These are phyloP conservation scores for Diaporthe amygdali DNA, from an alignment of 2,329 filamentous ascomycete species.

Conservation along the genomic window DNA sequence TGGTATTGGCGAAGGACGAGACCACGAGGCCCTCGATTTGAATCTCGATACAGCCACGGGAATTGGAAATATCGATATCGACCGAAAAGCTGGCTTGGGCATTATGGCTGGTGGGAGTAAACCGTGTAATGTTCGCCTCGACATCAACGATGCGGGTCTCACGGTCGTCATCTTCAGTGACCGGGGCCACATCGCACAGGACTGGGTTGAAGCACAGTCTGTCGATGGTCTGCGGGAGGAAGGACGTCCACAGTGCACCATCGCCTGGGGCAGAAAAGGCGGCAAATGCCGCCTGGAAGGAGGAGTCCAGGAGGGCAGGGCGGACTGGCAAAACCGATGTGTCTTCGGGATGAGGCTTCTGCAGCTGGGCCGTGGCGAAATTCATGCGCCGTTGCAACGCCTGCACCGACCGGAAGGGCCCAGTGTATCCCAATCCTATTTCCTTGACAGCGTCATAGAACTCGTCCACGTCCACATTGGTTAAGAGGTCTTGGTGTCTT, in stretches of 20 bases:
- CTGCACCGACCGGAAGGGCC: neutral
- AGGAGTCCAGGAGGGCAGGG: neutral
- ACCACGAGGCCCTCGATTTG: neutral
- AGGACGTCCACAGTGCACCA: neutral
- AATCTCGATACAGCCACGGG: neutral
- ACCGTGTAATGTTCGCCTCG: neutral
- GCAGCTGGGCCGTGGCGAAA: neutral
- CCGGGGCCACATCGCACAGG: no score
- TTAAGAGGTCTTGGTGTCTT: no score
- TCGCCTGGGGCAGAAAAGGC: neutral
- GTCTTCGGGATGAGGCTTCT: neutral
- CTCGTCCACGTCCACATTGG: neutral
- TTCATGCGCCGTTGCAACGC: neutral
- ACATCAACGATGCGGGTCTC: neutral
- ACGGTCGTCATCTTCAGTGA: no score
- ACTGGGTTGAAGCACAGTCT: neutral
- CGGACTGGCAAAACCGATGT: neutral
- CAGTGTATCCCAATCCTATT: slow-evolving; percentile 17
- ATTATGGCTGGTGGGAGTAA: neutral
- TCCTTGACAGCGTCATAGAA: slow-evolving; percentile 17
- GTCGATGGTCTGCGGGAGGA: neutral
- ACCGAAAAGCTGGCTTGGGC: neutral
- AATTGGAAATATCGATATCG: slow-evolving; percentile 13
- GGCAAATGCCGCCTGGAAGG: neutral
- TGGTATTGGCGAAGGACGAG: neutral